These are phyloP conservation scores for Colletotrichum cordylinicola DNA, from an alignment of 2,329 filamentous ascomycete genomes.

Conservation along the genomic window DNA sequence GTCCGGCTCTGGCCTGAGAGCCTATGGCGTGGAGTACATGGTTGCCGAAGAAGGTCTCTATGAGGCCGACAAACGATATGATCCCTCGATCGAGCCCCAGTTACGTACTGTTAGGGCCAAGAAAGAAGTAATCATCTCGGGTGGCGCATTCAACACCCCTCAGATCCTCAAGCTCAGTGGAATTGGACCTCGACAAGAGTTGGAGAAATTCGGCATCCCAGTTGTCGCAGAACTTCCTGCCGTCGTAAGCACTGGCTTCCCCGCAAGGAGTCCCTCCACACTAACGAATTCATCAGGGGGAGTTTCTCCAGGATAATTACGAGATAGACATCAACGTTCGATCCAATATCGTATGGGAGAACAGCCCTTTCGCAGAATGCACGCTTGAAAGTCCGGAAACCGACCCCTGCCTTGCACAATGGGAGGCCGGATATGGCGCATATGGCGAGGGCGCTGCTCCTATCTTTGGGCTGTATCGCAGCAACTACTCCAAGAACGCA, in stretches of 20 bases:
- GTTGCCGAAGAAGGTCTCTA: constrained; percentile 48
- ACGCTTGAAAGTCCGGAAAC: background rate
- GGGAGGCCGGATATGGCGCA: background rate
- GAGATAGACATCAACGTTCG: constrained; percentile 32
- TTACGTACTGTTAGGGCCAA: constrained; percentile 32
- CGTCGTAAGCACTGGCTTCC: constrained; percentile 41
- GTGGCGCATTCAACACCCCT: constrained; percentile 58
- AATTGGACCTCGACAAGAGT: constrained; percentile 44
- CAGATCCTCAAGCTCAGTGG: constrained; percentile 59
- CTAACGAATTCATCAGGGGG: background rate
- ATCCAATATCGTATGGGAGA: background rate
- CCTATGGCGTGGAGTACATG: constrained; percentile 50
- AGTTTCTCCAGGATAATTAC: constrained; percentile 41
- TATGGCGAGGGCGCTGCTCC: background rate
- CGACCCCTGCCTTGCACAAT: background rate
- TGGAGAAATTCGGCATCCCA: constrained; percentile 41
- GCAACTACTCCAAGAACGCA: background rate
- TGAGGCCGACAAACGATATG: constrained; percentile 44
- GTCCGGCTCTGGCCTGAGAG: background rate
- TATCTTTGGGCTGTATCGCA: background rate
- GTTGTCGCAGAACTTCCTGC: constrained; percentile 60
- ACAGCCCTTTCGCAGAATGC: background rate
- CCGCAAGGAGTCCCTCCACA: background rate
- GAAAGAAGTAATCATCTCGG: constrained; percentile 54
- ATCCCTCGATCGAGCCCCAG: background rate